Base-by-base conservation (phyloP, 106 monocot species). In the Chionographis japonica region DNA sequence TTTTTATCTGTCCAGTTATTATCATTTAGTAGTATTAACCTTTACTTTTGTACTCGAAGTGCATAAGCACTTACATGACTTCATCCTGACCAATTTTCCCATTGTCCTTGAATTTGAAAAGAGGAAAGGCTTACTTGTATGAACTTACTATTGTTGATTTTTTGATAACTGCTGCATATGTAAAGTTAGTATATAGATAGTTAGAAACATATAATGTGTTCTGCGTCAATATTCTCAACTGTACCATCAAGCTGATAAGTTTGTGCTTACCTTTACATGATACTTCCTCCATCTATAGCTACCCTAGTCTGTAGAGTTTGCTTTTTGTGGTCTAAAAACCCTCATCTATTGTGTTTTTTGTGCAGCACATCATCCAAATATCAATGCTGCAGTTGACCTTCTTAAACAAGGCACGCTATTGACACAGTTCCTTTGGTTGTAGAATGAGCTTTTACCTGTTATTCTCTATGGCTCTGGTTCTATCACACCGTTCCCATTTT, bases 351-450 rank as follows among this genome's bases (percentile, higher is more conserved):
- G 13, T 12, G 20, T 72, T 69, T 74, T 15, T 37, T 57, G 36
- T 80, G 66, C 85, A 98, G 97, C 92, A 61, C 97, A 98, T 77
- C 97, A 98, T 67, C 89, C 97, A 67, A 83, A 67, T 51, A 93
- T 98, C 71, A 98, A 98, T 85, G 63, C 81, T 69, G 80, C 87
- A 16, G 79, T 87, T 51, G 54, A 83, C 18, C 85, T 98, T 39
- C 68, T 98, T 62, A 98, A 81, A 81, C 72, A 87, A 98, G 97
- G 92, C 58, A 85, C 67, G 40, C 15, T 59, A 17, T 70, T 61
- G n/a, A 53, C 53, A 60, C 46, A 58, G 15, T 19, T 41, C 19
- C 65, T 40, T 38, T 40, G 40, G 53, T 14, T 40, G 4, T n/a
- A 56, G 7, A 35, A 13, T 50, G 46, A 11, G 27, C 35, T 40